A percentile compares a stretch with the other conserved stretches of the same genome.
These are phyloP conservation scores for Sphaerulina musiva DNA, from an alignment of 2,329 filamentous ascomycete genomes.

Conservation along the genomic window DNA sequence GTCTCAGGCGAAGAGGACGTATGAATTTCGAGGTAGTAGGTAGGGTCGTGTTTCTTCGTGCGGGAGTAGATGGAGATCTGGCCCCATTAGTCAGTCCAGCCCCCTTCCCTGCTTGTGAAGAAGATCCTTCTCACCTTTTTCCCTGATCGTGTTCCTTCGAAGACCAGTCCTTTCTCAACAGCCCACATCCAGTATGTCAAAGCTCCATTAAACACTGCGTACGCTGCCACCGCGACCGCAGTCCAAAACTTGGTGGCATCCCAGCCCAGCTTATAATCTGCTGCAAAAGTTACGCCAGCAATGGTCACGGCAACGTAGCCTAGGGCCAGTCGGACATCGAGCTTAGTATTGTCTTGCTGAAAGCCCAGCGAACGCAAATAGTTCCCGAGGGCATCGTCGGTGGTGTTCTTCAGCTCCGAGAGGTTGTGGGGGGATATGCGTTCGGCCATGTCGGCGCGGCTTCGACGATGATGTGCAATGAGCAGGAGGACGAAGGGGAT, in stretches of 20 bases:
- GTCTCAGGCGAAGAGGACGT: constrained; percentile 17
- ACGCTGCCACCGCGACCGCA: constrained; percentile 67
- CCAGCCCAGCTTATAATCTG: constrained; percentile 89
- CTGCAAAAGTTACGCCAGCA: constrained; percentile 75
- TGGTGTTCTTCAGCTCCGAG: constrained; percentile 89
- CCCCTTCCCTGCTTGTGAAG: constrained; percentile 51
- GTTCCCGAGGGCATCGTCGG: constrained; percentile 87
- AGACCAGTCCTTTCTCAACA: constrained; percentile 76
- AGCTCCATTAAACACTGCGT: constrained; percentile 69
- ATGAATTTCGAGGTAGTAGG: constrained; percentile 68
- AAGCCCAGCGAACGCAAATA: constrained; percentile 88
- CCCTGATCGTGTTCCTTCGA: constrained; percentile 65
- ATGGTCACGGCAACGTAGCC: constrained; percentile 78
- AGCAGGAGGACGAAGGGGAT: neutral
- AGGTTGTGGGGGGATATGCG: constrained; percentile 34
- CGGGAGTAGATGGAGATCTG: constrained; percentile 68
- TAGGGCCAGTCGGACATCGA: constrained; percentile 73
- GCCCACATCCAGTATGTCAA: constrained; percentile 80
- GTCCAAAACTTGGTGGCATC: constrained; percentile 78
- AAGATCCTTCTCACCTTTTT: constrained; percentile 49
- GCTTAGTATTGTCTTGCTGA: constrained; percentile 69
- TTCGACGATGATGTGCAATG: neutral
- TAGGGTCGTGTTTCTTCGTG: constrained; percentile 71
- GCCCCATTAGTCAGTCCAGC: constrained; percentile 38
- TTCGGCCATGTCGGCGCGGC: constrained; percentile 25